Base-by-base conservation (phyloP, 257 asterid genomes). In the Sherardia arvensis region DNA sequence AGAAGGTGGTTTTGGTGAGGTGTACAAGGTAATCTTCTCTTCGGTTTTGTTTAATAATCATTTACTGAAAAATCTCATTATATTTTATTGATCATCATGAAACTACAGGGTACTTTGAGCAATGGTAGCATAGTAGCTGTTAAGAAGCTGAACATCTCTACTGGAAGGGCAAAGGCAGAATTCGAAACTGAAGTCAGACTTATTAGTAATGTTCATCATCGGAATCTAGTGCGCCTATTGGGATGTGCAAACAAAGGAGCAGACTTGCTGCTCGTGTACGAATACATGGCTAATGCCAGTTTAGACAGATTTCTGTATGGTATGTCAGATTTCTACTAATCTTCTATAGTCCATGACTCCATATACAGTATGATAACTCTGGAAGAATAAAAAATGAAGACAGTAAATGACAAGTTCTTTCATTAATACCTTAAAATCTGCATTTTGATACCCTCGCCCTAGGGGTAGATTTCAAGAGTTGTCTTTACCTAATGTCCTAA, bases 201-300 rank as follows among this genome's bases (percentile, higher is more conserved):
- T 23, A 80, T 90, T 65, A 85, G 95, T 38, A 90, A 90, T 65
- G 95, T 87, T 56, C 97, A 90, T 79, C 97, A 87, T 40, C 95
- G 96, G 53, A 90, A 90, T 62, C 95, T 87, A 38, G 71, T 87
- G 43, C 97, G 97, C 17, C 74, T 90, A 3, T 61, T 90, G 40
- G 96, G 97, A 29, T 90, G 85, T 75, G 85, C 91, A 40, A 74
- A 36, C 57, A 85, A 81, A 81, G 89, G 86, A 69, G 69, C 87
- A 36, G 86, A 87, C 54, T 81, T 87, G 18, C 80, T 87, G 33
- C 89, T 87, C 26, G 81, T 85, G 25, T 78, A 87, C 7, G 95
- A 90, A 33, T 90, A 80, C 82, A 85, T 90, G 97, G 78, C 74
- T 20, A 87, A 90, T 49, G 87, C 88, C n/a, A 87, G 96, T 81